phyloP scores from a whole-genome alignment of 2,329 filamentous ascomycete genomes.

The Aureobasidium mangrovei region DNA sequence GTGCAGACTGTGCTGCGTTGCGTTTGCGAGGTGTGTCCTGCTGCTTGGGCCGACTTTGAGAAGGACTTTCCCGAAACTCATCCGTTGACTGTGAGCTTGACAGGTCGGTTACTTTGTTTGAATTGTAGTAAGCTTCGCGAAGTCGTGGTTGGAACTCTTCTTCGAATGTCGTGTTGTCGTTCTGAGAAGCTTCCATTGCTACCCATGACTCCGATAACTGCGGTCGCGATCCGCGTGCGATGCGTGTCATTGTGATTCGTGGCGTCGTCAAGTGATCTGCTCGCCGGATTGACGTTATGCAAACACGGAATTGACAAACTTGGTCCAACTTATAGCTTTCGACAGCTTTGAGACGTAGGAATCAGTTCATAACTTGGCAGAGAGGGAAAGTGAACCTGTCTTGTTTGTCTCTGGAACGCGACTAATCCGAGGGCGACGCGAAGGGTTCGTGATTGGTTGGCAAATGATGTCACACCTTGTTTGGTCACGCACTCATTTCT shows the following conservation, averaged over 20 bases:
- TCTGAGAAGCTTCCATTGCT: slow-evolving; percentile 8
- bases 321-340: too few relatives aligned
- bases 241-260: slow-evolving; percentile 1
- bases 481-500: neutral
- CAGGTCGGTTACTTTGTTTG: neutral
- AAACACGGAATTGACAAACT: too few relatives aligned
- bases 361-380: neutral
- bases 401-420: too few relatives aligned
- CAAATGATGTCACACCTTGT: neutral
- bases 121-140: slow-evolving; percentile 8
- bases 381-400: neutral
- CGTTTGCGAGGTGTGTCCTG: neutral
- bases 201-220: slow-evolving; percentile 15
- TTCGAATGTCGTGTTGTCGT: neutral
- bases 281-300: too few relatives aligned
- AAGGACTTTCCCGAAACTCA: neutral
- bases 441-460: slow-evolving; percentile 6
- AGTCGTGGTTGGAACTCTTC: slow-evolving; percentile 3
- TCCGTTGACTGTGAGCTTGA: neutral
- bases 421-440: neutral
- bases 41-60: neutral
- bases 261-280: too few relatives aligned
- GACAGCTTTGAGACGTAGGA: too few relatives aligned
- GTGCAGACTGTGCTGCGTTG: neutral
- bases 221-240: slow-evolving; percentile 1